Conservation (phyloP, 2,329 filamentous ascomycete genomes). For the Colletotrichum truncatum region DNA sequence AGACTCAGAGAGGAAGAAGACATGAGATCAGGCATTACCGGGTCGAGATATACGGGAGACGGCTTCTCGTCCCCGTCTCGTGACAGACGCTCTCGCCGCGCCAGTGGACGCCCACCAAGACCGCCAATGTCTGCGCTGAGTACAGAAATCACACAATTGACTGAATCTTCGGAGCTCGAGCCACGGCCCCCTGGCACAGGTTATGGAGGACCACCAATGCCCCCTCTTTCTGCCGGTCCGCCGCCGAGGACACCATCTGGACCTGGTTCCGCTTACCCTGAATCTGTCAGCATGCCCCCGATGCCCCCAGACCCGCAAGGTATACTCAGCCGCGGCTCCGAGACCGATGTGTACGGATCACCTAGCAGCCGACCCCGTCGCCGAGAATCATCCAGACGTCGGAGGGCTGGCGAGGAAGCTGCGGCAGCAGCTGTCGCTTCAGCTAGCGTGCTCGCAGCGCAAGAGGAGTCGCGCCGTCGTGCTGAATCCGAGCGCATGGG, state of each 20-base stretch:
- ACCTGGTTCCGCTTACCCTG: constrained; percentile 33
- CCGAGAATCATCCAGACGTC: constrained; percentile 55
- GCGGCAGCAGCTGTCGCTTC: constrained; percentile 58
- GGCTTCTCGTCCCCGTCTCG: constrained; percentile 60
- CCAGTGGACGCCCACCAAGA: constrained; percentile 36
- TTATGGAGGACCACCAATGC: constrained; percentile 46
- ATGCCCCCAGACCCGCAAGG: constrained; percentile 59
- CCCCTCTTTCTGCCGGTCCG: constrained; percentile 41
- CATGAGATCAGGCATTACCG: constrained; percentile 65
- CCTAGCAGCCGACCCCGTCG: constrained; percentile 49
- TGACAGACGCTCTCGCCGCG: constrained; percentile 38
- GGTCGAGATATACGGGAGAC: constrained; percentile 76
- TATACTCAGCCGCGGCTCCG: constrained; percentile 49
- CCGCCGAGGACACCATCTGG: constrained; percentile 49
- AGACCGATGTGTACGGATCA: constrained; percentile 53
- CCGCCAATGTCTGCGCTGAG: constrained; percentile 32
- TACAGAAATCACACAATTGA: constrained; percentile 31
- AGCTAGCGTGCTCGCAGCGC: constrained; percentile 57
- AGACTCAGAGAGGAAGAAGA: constrained; percentile 59
- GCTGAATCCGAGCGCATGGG: constrained; percentile 48
- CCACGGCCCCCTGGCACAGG: constrained; percentile 44
- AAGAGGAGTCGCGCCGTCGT: constrained; percentile 51
- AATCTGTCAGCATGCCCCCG: constrained; percentile 52
- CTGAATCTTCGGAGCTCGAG: constrained; percentile 50
- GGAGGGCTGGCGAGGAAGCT: constrained; percentile 54